Percentiles rank a stretch among this genome's conserved stretches.
Conservation (phyloP, 2,329 filamentous ascomycete species). For the Chaetomiaceae sp. region DNA sequence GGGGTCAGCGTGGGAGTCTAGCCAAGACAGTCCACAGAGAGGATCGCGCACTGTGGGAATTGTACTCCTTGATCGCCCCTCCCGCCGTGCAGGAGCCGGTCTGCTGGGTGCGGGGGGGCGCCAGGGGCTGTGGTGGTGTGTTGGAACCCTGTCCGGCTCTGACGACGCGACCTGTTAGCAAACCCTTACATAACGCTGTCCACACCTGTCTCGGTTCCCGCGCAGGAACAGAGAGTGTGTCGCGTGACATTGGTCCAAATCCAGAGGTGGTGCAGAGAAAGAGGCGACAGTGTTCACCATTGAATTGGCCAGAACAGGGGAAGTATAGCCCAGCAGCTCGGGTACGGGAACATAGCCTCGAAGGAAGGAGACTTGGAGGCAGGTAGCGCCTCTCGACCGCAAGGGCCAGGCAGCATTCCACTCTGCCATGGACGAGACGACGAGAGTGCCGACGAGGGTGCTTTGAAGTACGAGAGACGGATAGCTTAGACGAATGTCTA, state of each 20-base stretch:
- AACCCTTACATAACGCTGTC: slow-evolving; percentile 22
- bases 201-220: background rate
- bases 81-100: slow-evolving; percentile 17
- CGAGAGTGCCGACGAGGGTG: too few species aligned
- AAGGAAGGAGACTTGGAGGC: too few species aligned
- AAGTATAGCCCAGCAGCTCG: too few species aligned
- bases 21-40: background rate
- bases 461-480: too few species aligned
- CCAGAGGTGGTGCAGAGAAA: background rate
- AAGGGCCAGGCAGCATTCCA: too few species aligned
- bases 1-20: slow-evolving; percentile 9
- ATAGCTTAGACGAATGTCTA: too few species aligned
- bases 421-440: too few species aligned
- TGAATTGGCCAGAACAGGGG: too few species aligned
- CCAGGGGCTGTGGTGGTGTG: background rate
- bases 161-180: slow-evolving; percentile 13
- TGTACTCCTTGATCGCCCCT: slow-evolving; percentile 20
- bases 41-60: slow-evolving; percentile 10
- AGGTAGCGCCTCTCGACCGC: too few species aligned
- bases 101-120: slow-evolving; percentile 8
- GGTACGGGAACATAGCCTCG: too few species aligned
- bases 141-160: slow-evolving; percentile 12
- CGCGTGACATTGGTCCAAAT: slow-evolving; percentile 6
- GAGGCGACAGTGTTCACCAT: background rate
- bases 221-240: background rate